Evolutionary conservation across 139 green algal species (phyloP).

Genomic region (Tetradesmus obliquus): DNA sequence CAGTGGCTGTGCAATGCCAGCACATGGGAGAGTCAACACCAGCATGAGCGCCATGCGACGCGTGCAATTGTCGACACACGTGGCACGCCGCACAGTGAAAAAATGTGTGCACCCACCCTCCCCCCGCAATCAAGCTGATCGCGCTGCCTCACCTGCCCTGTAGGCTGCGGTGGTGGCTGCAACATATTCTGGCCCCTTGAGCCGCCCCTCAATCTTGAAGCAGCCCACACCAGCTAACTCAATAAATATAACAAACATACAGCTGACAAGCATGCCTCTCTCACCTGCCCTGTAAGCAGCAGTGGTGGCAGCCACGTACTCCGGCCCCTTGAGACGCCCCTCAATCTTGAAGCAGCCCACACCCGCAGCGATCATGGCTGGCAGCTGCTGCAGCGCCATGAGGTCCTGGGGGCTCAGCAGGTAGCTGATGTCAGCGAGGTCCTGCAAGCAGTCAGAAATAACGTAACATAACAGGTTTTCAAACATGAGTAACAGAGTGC

Average conservation of each 20-base stretch:
- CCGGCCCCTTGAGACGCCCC: constrained; percentile 87
- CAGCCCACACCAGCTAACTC: constrained; percentile 42
- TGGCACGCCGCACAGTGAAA: background rate
- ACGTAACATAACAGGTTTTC: background rate
- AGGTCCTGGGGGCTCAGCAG: constrained; percentile 87
- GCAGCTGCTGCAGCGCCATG: constrained; percentile 78
- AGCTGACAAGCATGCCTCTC: background rate
- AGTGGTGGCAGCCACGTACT: constrained; percentile 89
- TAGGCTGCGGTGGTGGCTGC: constrained; percentile 69
- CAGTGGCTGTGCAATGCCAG: too few species aligned
- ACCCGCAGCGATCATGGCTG: constrained; percentile 78
- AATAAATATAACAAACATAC: background rate
- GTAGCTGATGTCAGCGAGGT: constrained; percentile 80
- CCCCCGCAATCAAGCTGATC: too few species aligned
- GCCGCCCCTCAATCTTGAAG: constrained; percentile 90
- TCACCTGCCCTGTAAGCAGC: constrained; percentile 33
- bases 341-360: constrained; percentile 92
- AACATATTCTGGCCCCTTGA: constrained; percentile 92
- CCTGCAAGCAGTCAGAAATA: constrained; percentile 50
- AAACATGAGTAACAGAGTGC: too few species aligned
- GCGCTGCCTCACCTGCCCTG: background rate
- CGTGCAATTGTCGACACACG: too few species aligned
- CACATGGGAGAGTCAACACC: background rate
- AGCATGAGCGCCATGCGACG: too few species aligned
- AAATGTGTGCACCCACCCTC: background rate